Evolutionary conservation across 1,284 basidiomycete species (phyloP).

Genomic region (Pseudozyma tsukubaensis): DNA sequence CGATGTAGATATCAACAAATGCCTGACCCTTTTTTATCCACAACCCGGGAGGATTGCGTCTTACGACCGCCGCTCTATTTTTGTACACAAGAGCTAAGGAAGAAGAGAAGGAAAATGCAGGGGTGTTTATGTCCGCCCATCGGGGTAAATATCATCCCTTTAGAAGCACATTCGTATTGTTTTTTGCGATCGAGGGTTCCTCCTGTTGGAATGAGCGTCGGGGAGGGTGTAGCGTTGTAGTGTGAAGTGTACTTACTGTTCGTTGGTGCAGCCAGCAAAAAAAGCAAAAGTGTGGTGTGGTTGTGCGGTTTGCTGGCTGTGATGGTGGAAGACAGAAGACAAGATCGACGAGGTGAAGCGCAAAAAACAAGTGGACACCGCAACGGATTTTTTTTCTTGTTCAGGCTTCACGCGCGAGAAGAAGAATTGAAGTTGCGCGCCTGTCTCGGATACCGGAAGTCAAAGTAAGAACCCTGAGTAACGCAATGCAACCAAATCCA

Average conservation of each 20-base stretch:
- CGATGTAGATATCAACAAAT: slow-evolving; percentile 60
- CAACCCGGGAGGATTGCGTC: slow-evolving; percentile 24
- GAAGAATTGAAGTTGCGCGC: too few species aligned
- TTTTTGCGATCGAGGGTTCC: background rate
- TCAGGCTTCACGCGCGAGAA: too few species aligned
- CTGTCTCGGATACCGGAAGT: too few species aligned
- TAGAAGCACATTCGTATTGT: background rate
- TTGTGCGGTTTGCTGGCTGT: too few species aligned
- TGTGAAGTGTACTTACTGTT: slow-evolving; percentile 16
- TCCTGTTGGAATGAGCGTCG: too few species aligned
- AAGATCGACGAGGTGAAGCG: too few species aligned
- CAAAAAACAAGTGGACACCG: too few species aligned
- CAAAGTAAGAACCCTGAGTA: too few species aligned
- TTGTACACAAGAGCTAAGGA: slow-evolving; percentile 51
- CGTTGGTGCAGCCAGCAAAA: background rate
- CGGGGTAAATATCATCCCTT: slow-evolving; percentile 50
- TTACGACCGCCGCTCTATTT: slow-evolving; percentile 46
- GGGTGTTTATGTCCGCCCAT: slow-evolving; percentile 57
- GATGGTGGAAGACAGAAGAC: too few species aligned
- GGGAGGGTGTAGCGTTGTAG: background rate
- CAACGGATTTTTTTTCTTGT: too few species aligned
- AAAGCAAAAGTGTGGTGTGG: background rate
- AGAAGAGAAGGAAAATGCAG: slow-evolving; percentile 33
- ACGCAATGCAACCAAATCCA: background rate
- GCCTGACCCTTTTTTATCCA: slow-evolving; percentile 47